Base-by-base conservation (phyloP, 2,329 filamentous ascomycete genomes). In the Achaetomium macrosporum region DNA sequence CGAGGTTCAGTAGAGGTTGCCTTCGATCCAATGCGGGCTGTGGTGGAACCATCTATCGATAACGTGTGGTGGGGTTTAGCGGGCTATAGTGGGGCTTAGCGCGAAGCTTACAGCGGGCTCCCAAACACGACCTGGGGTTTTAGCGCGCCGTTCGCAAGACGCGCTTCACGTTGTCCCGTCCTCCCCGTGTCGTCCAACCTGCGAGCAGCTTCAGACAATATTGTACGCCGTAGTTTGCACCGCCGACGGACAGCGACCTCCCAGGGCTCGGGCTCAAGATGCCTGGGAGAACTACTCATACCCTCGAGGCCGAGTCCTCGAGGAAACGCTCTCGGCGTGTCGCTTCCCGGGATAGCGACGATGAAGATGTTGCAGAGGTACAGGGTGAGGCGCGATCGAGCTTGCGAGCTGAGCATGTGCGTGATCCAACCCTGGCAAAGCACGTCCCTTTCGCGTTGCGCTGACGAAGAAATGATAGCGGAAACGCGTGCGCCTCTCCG, bases 291-390 rank as follows among this genome's bases (percentile, higher is more conserved):
- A 67, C 65, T 1, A 54, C 60, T 16, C 61, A 63, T 40, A 53
- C 57, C 44, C 48, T 60, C 20, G 60, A 54, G 47, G 57, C 44
- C 19, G 56, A 57, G 47, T 51, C 63, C 20, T 62, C 63, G 6
- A 56, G 65, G 20, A 80, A 81, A 64, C 73, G 77, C 57, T 67
- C 69, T 19, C 69, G 72, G 41, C 68, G 61, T 46, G 65, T 59
- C 37, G 68, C 70, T 31, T 63, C 62, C 33, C 62, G 65, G 9
- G 61, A 61, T 15, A 63, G 66, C 47, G 65, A 67, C 16, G 68
- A 67, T n/a, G 65, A 64, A 8, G 65, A 70, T 17, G 57, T 67
- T 29, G 61, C 66, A 2, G 65, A 73, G 15, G 61, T 68, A n/a
- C 65, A 64, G n/a, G 64, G 69, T 42, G 72, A 25, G 25, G 25